Evolutionary conservation across 2,329 filamentous ascomycete genomes (phyloP), one percentile per base, ranked within the genome.

Genomic region (Macrophomina phaseolina): DNA sequence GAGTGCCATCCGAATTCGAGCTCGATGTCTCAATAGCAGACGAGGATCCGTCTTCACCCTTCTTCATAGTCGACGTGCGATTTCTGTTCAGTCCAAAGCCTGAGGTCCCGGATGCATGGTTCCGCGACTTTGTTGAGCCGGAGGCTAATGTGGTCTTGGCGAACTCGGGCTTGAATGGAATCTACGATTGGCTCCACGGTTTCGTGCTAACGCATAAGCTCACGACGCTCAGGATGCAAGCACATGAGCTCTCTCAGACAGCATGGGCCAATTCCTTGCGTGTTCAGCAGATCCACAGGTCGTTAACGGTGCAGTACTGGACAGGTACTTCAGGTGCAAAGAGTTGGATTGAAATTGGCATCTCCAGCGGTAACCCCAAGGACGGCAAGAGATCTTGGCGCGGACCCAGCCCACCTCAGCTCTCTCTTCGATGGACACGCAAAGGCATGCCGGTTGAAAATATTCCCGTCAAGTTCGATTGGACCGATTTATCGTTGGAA

Each of bases 291-390:
- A 83, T 97, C 45, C 91, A 95, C 75, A 87, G 95, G 68, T 90
- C 90, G 34, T 82, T 99, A 67, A 88, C 93, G 9, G 86, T 99
- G 40, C 94, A 97, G 74, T 99, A 99, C 79, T 99, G 95, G 95
- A 84, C 87, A 16, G 85, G 87, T 61, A 87, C 89, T 72, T 84
- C 85, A 66, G 87, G 87, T 0, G 84, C 86, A 16, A 97, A 96
- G 81, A 97, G 89, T 76, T 99, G 95, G 94, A 84, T 99, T 56
- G 90, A 98, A 70, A 83, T 99, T 61, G 94, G 93, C 9, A 87
- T 97, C 42, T 85, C 89, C 67, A 93, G 89, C 74, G 90, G 90
- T 38, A 81, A 75, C 68, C 69, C 73, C 38, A 75, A 71, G 67
- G 79, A 76, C 67, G 74, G 71, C 61, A 77, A 74, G 69, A 67